phyloP scores from a whole-genome alignment of 352 stramenopile species.

The Globisporangium nagaii region DNA sequence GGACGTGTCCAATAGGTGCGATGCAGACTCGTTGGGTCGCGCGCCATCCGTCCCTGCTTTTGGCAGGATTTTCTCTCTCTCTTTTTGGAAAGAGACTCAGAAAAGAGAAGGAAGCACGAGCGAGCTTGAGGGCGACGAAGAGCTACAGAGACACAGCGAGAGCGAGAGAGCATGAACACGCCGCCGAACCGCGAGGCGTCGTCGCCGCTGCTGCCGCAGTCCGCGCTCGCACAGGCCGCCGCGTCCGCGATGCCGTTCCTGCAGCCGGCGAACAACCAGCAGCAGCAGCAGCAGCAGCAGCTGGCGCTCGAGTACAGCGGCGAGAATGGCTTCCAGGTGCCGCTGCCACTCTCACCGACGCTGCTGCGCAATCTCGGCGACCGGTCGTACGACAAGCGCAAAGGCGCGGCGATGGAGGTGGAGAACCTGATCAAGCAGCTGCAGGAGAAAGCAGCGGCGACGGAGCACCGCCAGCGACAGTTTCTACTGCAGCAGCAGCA shows the following conservation, averaged over 20 bases:
- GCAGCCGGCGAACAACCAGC: conserved; percentile 13
- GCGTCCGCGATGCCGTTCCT: conserved; percentile 44
- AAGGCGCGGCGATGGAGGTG: conserved; percentile 98
- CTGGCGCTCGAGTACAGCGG: not conserved
- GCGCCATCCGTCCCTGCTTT: conserved; percentile 3
- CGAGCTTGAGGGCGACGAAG: not conserved
- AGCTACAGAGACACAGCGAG: not conserved
- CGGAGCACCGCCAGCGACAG: conserved; percentile 64
- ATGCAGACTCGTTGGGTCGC: not conserved
- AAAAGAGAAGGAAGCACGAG: not conserved
- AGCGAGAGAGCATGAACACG: not conserved
- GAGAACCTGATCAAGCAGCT: conserved; percentile 98
- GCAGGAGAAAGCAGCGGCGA: conserved; percentile 88
- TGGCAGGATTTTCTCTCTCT: too few relatives aligned
- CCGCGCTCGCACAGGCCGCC: conserved; percentile 38
- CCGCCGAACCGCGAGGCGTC: conserved; percentile 13
- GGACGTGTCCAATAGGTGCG: not conserved
- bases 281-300: not conserved
- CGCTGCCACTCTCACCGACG: conserved; percentile 69
- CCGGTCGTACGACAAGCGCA: conserved; percentile 99
- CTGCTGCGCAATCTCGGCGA: conserved; percentile 93
- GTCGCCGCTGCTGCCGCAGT: conserved; percentile 56
- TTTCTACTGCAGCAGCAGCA: conserved; percentile 50
- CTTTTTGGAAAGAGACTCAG: not conserved
- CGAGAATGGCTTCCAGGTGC: conserved; percentile 24